A percentile compares a stretch with the other conserved stretches of the same genome.
phyloP scores from a whole-genome alignment of 2,329 filamentous ascomycete genomes.

The Pseudogymnoascus sp. region DNA sequence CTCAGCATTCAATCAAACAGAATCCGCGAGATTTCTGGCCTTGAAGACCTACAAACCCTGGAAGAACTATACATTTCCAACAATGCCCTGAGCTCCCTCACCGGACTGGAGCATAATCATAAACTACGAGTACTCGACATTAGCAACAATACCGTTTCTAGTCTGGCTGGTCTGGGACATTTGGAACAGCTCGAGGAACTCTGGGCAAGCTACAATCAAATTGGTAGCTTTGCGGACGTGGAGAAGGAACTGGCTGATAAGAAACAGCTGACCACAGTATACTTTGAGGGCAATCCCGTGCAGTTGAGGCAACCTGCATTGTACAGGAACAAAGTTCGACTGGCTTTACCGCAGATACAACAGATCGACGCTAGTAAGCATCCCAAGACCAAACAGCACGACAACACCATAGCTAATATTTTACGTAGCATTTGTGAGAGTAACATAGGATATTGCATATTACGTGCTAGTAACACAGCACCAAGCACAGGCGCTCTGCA shows the following conservation, averaged over 20 bases:
- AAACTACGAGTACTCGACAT: conserved; percentile 76
- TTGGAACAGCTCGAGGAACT: conserved; percentile 73
- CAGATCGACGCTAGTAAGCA: conserved; percentile 97
- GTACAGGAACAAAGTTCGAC: conserved; percentile 85
- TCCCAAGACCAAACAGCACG: not conserved
- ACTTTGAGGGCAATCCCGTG: conserved; percentile 90
- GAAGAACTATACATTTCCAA: conserved; percentile 95
- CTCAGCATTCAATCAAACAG: conserved; percentile 95
- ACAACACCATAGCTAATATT: not conserved
- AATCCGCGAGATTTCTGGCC: conserved; percentile 66
- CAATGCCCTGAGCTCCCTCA: conserved; percentile 73
- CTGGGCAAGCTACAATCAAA: conserved; percentile 85
- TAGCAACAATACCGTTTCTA: conserved; percentile 74
- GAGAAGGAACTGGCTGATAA: conserved; percentile 73
- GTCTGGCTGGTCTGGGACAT: conserved; percentile 61
- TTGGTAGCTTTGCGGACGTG: conserved; percentile 73
- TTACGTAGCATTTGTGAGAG: conserved; percentile 25
- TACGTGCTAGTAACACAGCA: not conserved
- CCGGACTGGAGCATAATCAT: conserved; percentile 58
- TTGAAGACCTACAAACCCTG: conserved; percentile 63
- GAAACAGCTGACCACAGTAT: conserved; percentile 74
- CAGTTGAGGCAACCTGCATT: conserved; percentile 71
- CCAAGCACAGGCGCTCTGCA: not conserved
- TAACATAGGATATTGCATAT: conserved; percentile 20
- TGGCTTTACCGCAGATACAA: conserved; percentile 77